Percentiles rank a stretch among this genome's conserved stretches.
phyloP scores from a whole-genome alignment of 2,329 filamentous ascomycete genomes.

The Aspergillus pseudotamarii region DNA sequence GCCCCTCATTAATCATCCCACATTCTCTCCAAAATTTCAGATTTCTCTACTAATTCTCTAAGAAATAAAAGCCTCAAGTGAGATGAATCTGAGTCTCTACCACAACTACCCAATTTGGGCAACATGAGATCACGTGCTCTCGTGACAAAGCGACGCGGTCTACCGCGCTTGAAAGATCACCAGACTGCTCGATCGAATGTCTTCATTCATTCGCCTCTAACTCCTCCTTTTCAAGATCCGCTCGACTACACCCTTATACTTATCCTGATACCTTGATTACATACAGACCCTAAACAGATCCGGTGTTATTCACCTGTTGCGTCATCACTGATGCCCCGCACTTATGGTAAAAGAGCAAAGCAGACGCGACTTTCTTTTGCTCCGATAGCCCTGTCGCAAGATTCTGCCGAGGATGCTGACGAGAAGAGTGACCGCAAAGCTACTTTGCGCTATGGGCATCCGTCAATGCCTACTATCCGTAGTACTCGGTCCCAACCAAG shows the following conservation, averaged over 20 bases:
- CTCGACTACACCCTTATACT: background rate
- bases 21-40: background rate
- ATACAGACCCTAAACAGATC: background rate
- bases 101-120: background rate
- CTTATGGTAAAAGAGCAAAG: constrained; percentile 32
- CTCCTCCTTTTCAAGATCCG: constrained; percentile 4
- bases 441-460: constrained; percentile 37
- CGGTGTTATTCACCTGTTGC: background rate
- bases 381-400: constrained; percentile 33
- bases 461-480: constrained; percentile 24
- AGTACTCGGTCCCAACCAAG: constrained; percentile 13
- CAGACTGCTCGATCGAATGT: background rate
- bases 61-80: background rate
- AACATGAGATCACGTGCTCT: constrained; percentile 24
- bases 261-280: constrained; percentile 2
- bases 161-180: constrained; percentile 13
- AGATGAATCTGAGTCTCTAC: background rate
- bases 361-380: constrained; percentile 50
- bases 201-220: background rate
- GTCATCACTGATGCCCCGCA: constrained; percentile 33
- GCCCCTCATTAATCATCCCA: background rate
- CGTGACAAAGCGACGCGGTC: constrained; percentile 23
- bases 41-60: background rate
- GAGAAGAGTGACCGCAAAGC: constrained; percentile 32
- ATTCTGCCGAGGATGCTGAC: constrained; percentile 21